Evolutionary conservation across 1,139 yeast genomes (phyloP).

Genomic region (Pichia sp.): DNA sequence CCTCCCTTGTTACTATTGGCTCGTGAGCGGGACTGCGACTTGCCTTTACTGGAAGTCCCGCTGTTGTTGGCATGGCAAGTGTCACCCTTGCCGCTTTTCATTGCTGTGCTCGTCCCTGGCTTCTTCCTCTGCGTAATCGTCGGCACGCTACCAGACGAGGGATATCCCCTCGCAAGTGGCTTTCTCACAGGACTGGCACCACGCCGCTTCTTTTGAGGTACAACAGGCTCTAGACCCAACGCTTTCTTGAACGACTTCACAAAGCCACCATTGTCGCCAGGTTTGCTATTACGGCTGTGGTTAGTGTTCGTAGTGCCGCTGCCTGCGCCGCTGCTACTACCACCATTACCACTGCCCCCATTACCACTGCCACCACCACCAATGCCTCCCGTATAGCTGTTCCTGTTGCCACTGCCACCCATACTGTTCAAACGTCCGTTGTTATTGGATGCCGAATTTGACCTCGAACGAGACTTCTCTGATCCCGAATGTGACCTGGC

Average conservation of each 20-base stretch:
- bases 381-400: neutral
- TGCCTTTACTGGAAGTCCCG: too few species aligned
- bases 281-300: neutral
- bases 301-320: neutral
- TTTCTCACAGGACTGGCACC: conserved; percentile 1
- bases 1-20: neutral
- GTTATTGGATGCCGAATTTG: conserved; percentile 16
- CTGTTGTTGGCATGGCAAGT: too few species aligned
- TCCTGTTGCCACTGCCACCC: neutral
- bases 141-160: neutral
- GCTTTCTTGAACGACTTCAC: conserved; percentile 11
- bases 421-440: neutral
- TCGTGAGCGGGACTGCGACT: too few species aligned
- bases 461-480: conserved; percentile 14
- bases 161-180: neutral
- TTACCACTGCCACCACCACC: too few species aligned
- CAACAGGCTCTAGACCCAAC: conserved; percentile 7
- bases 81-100: neutral
- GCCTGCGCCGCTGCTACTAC: neutral
- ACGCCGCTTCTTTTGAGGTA: neutral
- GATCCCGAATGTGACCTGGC: conserved; percentile 11
- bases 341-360: too few species aligned
- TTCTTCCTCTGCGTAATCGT: neutral
- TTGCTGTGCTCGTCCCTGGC: neutral
- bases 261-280: conserved; percentile 7